Evolutionary conservation across 306 rosid genomes (phyloP), one percentile per base, ranked within the genome.

Genomic region (Pterocarpus macrocarpus): DNA sequence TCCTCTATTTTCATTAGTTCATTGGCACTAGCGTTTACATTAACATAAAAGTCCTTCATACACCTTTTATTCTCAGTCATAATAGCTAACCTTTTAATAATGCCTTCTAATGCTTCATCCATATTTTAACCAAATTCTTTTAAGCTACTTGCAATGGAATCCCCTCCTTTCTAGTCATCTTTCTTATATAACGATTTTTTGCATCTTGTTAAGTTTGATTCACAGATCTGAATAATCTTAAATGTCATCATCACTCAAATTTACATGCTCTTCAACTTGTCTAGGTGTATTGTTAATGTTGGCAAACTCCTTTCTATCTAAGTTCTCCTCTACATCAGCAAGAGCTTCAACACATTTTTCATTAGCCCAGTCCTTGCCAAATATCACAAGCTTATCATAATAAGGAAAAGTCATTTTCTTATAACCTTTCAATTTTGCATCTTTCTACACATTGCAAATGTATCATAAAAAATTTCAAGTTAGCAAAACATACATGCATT

Each of bases 231-330:
- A 17, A 17, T 59, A 1, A n/a, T 59, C 5, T 22, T 22, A 5
- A 7, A 59, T 59, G 32, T 22, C 64, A 59, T 59, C 64, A 59
- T 59, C 64, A 59, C 64, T 59, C 36, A 30, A 22, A 59, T 59
- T 9, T 13, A 28, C 34, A 59, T 8, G 1, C 0, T 30, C 15
- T 28, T 59, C 30, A 55, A 15, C 28, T 55, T 15, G 59, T 55
- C 8, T 55, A 6, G 59, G 59, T 15, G 22, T 30, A 9, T 8
- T 59, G 8, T 55, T 55, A 1, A 15, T 5, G n/a, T 15, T 55
- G 30, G 30, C 2, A 15, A 0, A 5, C 59, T 55, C 30, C 1
- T 55, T 0, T n/a, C 11, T n/a, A 11, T 59, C 36, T 30, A 17
- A 59, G 12, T 59, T 1, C 5, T 22, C 15, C 34, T 2, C 6